Evolutionary conservation across 1,284 basidiomycete species (phyloP), one percentile per base, ranked within the genome.

Genomic region (Irpex rosettiformis): DNA sequence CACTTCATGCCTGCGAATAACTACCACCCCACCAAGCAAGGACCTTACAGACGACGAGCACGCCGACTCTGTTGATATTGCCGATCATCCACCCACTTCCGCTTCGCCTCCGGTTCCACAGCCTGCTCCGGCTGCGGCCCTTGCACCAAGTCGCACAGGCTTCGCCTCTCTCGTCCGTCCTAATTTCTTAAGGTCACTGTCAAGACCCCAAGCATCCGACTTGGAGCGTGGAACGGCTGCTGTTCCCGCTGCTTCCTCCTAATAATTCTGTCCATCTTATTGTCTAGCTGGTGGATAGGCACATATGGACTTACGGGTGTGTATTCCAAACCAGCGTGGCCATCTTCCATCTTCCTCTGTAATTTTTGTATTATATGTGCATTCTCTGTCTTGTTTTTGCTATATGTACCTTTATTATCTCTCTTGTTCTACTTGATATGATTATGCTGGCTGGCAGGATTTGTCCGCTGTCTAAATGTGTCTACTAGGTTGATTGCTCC

Each of bases 1-100:
- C 68, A 94, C 92, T 0, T 94, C 92, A 0, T 77, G 95, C 30
- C 75, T 96, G 25, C 83, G 93, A 37, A 88, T 96, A 55, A 92
- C 91, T 4, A 90, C 92, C 1, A 79, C 81, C 2, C 80, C 89
- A 1, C 85, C 88, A 6, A 75, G 79, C 4, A 77, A 77, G 64
- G 75, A 77, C 47, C 68, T 72, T 21, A 68, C 64, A 13, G 73
- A 74, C 37, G 73, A 66, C 56, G 65, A 75, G 45, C 65, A 74
- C 21, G 71, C 69, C 52, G 66, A 69, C 10, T 74, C 75, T 45
- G 61, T 71, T 16, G 77, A 76, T 8, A 69, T 70, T 40, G 73
- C 75, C 8, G 75, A 71, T 16, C 64, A 68, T 54, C 62, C 64
- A 2, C 60, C 57, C 3, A 62, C 69, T 5, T 65, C 69, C 27